Conservation (phyloP, 2,329 filamentous ascomycete genomes). For the Amesomyces nigricolor region DNA sequence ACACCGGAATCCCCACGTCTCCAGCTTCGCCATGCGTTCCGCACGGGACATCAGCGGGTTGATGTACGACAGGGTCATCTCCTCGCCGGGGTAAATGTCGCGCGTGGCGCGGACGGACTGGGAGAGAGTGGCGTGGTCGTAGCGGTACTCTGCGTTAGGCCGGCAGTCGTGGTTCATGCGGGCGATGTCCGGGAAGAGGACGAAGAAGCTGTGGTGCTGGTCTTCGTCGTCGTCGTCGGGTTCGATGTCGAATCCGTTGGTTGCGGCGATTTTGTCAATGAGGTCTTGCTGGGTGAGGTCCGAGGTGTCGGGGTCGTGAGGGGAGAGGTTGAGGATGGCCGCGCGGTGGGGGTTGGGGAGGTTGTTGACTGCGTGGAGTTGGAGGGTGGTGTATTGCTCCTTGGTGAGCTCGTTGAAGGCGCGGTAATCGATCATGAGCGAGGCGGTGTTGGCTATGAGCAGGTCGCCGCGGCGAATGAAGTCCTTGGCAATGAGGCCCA, state of each 20-base stretch:
- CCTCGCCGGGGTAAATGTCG: constrained; percentile 38
- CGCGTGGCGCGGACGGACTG: constrained; percentile 37
- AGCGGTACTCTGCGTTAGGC: constrained; percentile 41
- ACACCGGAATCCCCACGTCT: constrained; percentile 38
- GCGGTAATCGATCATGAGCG: constrained; percentile 37
- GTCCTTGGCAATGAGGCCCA: constrained; percentile 34
- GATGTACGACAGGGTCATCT: constrained; percentile 41
- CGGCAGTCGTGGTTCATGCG: constrained; percentile 43
- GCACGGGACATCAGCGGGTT: constrained; percentile 31
- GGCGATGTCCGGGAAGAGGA: constrained; percentile 38
- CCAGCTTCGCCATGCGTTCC: constrained; percentile 30
- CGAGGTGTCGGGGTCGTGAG: constrained; percentile 26
- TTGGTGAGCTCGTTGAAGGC: constrained; percentile 30
- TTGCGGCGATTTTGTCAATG: constrained; percentile 34
- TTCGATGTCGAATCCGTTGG: constrained; percentile 38
- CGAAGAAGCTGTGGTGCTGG: constrained; percentile 31
- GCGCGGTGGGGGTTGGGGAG: constrained; percentile 31
- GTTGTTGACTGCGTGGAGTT: constrained; percentile 30
- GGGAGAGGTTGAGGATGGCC: constrained; percentile 34
- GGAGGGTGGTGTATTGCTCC: constrained; percentile 28
- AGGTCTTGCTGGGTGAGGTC: constrained; percentile 26
- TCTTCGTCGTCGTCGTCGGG: constrained; percentile 28
- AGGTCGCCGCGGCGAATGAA: constrained; percentile 34
- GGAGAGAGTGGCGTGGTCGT: constrained; percentile 35
- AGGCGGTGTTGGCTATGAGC: constrained; percentile 36